These are phyloP conservation scores for Trebouxia gelatinosa DNA, from an alignment of 163 green algal species.

Conservation along the genomic window DNA sequence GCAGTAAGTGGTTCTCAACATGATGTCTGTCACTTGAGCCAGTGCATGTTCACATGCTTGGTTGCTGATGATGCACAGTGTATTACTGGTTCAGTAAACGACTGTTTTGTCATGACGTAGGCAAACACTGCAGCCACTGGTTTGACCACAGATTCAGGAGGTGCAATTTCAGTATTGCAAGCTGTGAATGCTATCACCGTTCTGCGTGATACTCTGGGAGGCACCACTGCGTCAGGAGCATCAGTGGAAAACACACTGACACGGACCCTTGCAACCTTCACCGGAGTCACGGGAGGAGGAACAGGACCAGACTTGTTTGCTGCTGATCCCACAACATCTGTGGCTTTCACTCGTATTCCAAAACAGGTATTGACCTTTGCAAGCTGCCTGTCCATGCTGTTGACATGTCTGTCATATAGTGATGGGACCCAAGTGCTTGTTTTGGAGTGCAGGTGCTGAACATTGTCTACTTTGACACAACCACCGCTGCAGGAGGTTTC, in stretches of 20 bases:
- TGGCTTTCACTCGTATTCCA: not conserved
- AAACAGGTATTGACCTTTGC: not conserved
- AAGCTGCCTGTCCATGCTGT: not conserved
- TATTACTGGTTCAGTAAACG: not conserved
- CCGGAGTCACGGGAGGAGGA: not conserved
- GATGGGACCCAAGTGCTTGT: not conserved
- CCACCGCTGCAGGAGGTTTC: not conserved
- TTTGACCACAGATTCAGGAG: not conserved
- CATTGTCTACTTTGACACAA: not conserved
- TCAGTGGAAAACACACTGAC: constrained; percentile 5
- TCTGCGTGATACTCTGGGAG: constrained; percentile 5
- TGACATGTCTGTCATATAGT: not conserved
- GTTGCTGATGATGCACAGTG: not conserved
- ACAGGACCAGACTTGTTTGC: constrained; percentile 2
- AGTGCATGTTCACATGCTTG: not conserved
- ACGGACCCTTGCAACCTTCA: not conserved
- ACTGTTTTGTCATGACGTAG: too few relatives aligned
- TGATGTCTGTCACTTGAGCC: not conserved
- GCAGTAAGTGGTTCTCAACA: not conserved
- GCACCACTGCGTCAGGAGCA: not conserved
- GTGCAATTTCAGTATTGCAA: not conserved
- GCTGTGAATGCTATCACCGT: not conserved
- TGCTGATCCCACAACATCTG: not conserved
- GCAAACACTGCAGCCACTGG: not conserved
- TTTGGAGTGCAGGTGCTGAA: constrained; percentile 1